These are phyloP conservation scores for Metarhizium brunneum DNA, from an alignment of 2,329 filamentous ascomycete genomes.

Conservation along the genomic window DNA sequence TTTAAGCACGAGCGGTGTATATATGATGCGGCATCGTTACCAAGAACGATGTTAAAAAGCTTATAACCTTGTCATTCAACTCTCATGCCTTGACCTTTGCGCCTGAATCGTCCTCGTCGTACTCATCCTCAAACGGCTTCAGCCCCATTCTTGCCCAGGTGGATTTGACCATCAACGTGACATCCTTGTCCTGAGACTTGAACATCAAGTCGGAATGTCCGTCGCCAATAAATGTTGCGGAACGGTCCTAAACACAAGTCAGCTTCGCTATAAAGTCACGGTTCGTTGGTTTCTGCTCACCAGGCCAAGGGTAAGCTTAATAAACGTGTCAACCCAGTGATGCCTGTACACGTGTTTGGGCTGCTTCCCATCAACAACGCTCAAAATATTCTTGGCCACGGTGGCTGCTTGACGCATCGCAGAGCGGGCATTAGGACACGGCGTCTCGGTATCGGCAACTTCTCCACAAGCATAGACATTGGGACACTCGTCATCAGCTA, in stretches of 20 bases:
- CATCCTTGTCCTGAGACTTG: slow-evolving; percentile 29
- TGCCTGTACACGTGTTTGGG: slow-evolving; percentile 30
- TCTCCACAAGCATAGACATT: slow-evolving; percentile 57
- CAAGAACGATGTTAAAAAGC: no score
- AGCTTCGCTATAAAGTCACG: background rate
- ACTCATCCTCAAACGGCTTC: slow-evolving; percentile 33
- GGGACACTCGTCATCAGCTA: slow-evolving; percentile 35
- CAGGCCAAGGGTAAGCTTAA: slow-evolving; percentile 45
- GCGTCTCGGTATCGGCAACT: slow-evolving; percentile 41
- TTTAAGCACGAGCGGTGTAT: background rate
- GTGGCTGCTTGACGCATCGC: slow-evolving; percentile 43
- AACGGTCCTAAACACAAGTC: slow-evolving; percentile 27
- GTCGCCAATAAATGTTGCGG: slow-evolving; percentile 33
- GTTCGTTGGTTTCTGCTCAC: slow-evolving; percentile 23
- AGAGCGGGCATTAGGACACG: slow-evolving; percentile 43
- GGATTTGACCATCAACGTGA: slow-evolving; percentile 32
- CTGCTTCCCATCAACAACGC: slow-evolving; percentile 30
- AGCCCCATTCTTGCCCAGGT: slow-evolving; percentile 34
- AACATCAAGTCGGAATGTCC: slow-evolving; percentile 34
- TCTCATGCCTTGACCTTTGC: background rate
- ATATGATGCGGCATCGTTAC: no score
- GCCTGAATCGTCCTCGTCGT: background rate
- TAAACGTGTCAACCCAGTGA: slow-evolving; percentile 37
- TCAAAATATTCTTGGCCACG: slow-evolving; percentile 45
- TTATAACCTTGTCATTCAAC: no score